A percentile compares a stretch with the other conserved stretches of the same genome.
phyloP scores from a whole-genome alignment of 75 land plant species.

The Chamaecyparis obtusa region DNA sequence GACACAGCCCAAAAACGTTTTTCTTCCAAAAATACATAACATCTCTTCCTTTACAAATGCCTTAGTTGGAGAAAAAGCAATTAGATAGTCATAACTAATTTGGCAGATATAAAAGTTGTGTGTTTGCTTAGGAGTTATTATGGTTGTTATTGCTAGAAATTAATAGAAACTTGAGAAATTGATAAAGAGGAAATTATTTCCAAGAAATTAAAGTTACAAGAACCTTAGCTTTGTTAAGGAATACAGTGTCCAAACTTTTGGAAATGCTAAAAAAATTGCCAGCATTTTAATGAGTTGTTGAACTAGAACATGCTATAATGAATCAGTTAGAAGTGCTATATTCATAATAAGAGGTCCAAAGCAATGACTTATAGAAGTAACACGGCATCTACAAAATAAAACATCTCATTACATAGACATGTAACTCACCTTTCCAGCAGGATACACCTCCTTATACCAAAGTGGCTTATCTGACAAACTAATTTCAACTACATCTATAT shows the following conservation, averaged over 20 bases:
- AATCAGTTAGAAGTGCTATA: background rate
- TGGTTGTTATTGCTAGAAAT: background rate
- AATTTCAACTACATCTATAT: conserved; percentile 20
- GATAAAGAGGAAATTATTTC: background rate
- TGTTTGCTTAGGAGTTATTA: background rate
- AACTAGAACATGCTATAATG: background rate
- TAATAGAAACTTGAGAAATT: background rate
- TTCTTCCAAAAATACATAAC: background rate
- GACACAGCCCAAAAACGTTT: background rate
- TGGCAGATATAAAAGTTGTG: background rate
- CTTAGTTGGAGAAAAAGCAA: background rate
- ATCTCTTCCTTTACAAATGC: background rate
- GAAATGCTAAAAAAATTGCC: background rate
- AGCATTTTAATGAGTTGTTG: background rate
- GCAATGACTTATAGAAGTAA: background rate
- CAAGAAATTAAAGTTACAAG: background rate
- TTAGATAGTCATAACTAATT: background rate
- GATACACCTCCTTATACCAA: conserved; percentile 32
- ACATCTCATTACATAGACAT: background rate
- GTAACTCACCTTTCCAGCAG: conserved; percentile 25
- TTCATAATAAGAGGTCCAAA: background rate
- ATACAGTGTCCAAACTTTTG: background rate
- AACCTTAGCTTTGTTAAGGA: background rate
- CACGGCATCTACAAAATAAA: background rate
- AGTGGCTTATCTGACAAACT: conserved; percentile 23